Conservation (phyloP, 495 filamentous ascomycete species). For the Durotheca rogersii region DNA sequence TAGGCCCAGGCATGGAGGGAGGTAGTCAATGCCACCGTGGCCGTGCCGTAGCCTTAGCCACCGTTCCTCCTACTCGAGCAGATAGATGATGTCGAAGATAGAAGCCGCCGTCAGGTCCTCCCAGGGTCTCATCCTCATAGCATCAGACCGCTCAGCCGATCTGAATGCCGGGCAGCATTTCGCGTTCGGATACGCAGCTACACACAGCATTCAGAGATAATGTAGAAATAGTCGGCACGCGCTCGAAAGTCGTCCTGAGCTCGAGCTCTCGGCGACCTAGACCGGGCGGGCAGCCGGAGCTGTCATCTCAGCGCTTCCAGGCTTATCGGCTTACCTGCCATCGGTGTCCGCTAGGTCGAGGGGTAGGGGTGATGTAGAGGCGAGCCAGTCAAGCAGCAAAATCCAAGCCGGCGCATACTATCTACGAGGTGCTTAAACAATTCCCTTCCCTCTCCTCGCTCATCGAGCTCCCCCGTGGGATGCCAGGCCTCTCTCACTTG, state of each 20-base stretch:
- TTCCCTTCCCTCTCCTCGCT: neutral
- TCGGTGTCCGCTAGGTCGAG: neutral
- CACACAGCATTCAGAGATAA: neutral
- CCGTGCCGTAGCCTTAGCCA: too few species aligned
- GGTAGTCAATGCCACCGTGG: too few species aligned
- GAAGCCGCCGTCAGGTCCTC: too few species aligned
- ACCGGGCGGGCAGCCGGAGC: constrained; percentile 15
- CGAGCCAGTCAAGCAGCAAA: constrained; percentile 22
- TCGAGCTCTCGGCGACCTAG: constrained; percentile 23
- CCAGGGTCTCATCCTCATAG: neutral
- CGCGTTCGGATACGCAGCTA: too few species aligned
- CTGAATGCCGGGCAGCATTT: too few species aligned
- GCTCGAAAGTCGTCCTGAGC: constrained; percentile 13
- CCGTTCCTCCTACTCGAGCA: too few species aligned
- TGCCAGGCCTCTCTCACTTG: neutral
- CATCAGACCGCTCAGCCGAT: too few species aligned
- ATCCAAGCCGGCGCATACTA: constrained; percentile 25
- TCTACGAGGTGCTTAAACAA: constrained; percentile 29
- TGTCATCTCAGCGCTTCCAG: constrained; percentile 22
- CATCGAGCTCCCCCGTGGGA: neutral
- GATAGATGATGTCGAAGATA: too few species aligned
- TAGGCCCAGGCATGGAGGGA: too few species aligned
- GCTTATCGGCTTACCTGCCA: constrained; percentile 16
- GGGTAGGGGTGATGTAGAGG: neutral
- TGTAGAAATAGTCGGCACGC: constrained; percentile 6